phyloP scores from a whole-genome alignment of 2,329 filamentous ascomycete species.

The Phialemonium atrogriseum region DNA sequence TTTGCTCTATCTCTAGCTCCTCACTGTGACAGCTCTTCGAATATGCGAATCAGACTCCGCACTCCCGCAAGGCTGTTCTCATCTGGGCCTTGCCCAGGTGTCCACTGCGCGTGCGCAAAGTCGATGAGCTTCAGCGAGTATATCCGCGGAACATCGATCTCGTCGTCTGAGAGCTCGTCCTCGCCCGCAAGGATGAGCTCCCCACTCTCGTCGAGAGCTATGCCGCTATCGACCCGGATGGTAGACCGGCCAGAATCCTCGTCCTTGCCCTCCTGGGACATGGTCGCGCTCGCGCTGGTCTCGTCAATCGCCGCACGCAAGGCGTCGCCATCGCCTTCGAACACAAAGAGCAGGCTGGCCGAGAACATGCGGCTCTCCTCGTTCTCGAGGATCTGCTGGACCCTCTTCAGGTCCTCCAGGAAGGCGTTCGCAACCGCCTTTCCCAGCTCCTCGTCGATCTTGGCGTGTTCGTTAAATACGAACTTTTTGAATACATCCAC shows the following conservation, averaged over 20 bases:
- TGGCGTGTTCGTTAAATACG: conserved; percentile 48
- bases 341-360: conserved; percentile 53
- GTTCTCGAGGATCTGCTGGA: conserved; percentile 43
- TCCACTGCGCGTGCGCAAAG: conserved; percentile 88
- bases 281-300: conserved; percentile 40
- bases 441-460: conserved; percentile 51
- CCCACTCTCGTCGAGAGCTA: conserved; percentile 36
- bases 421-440: conserved; percentile 46
- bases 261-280: conserved; percentile 43
- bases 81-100: conserved; percentile 73
- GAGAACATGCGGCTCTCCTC: conserved; percentile 59
- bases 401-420: conserved; percentile 40
- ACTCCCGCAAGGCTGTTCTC: conserved; percentile 75
- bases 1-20: background rate
- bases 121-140: conserved; percentile 85
- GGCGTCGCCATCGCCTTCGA: conserved; percentile 52
- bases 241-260: conserved; percentile 24
- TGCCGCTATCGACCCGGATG: conserved; percentile 47
- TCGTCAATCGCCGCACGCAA: conserved; percentile 44
- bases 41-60: conserved; percentile 60
- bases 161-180: conserved; percentile 41
- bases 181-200: conserved; percentile 23
- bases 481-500: conserved; percentile 46
- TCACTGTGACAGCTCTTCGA: conserved; percentile 52
- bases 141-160: conserved; percentile 55